Conservation (phyloP, 768 basidiomycete species). For the Mycena galericulata region DNA sequence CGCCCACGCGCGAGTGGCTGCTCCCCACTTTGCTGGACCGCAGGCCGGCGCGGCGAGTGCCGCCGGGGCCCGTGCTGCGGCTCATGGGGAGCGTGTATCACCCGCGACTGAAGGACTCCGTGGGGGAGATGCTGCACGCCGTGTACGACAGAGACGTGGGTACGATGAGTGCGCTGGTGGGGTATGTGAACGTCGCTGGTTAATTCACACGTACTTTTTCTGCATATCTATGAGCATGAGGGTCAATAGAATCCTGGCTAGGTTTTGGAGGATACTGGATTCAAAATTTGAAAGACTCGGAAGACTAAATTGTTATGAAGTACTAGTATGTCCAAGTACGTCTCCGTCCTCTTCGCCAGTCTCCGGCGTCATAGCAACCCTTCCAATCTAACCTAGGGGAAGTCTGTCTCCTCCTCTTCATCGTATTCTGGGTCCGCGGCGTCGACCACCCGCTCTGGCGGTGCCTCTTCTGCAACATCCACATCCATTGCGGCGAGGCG, state of each 20-base stretch:
- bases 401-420: conserved; percentile 80
- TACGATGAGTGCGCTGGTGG: conserved; percentile 80
- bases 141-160: conserved; percentile 87
- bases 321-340: too few relatives aligned
- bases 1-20: conserved; percentile 70
- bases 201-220: too few relatives aligned
- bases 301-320: too few relatives aligned
- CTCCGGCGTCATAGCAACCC: conserved; percentile 89
- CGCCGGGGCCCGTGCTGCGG: conserved; percentile 84
- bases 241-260: too few relatives aligned
- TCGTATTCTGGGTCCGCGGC: conserved; percentile 46
- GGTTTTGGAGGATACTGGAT: too few relatives aligned
- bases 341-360: conserved; percentile 48
- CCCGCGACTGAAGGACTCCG: conserved; percentile 74
- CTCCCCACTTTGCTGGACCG: conserved; percentile 87
- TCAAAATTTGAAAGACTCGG: too few relatives aligned
- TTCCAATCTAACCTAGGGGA: conserved; percentile 87
- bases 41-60: conserved; percentile 65
- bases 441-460: conserved; percentile 40
- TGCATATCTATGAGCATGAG: too few relatives aligned
- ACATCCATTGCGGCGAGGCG: conserved; percentile 87
- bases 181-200: conserved; percentile 96
- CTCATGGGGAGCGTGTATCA: conserved; percentile 83
- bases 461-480: conserved; percentile 53
- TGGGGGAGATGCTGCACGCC: conserved; percentile 90